A percentile compares a stretch with the other conserved stretches of the same genome.
phyloP scores from a whole-genome alignment of 2,329 filamentous ascomycete species.

The Neonectria sp. region DNA sequence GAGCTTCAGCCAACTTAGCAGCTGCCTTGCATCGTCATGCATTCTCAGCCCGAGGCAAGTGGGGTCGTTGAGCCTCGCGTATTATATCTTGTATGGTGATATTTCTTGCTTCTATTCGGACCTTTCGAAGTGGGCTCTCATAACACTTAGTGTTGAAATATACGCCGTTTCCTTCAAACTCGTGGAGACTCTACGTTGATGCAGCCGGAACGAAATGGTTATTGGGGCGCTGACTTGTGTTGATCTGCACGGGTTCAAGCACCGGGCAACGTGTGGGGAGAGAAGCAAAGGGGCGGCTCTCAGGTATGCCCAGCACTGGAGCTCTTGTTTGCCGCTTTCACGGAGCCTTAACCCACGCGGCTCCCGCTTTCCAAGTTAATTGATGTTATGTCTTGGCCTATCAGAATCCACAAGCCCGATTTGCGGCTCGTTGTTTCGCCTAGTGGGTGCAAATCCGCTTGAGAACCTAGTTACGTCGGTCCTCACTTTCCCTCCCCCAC shows the following conservation, averaged over 20 bases:
- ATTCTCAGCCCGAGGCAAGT: not conserved
- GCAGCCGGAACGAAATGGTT: slow-evolving; percentile 19
- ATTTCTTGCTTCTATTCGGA: slow-evolving; percentile 12
- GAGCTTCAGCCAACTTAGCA: slow-evolving; percentile 12
- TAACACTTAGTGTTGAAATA: slow-evolving; percentile 20
- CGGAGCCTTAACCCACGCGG: slow-evolving; percentile 19
- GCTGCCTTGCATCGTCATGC: slow-evolving; percentile 15
- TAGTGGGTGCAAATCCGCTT: slow-evolving; percentile 52
- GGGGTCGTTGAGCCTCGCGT: slow-evolving; percentile 1
- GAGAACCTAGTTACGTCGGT: slow-evolving; percentile 49
- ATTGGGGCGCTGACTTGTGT: slow-evolving; percentile 23
- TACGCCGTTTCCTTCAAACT: slow-evolving; percentile 10
- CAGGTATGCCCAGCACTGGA: slow-evolving; percentile 16
- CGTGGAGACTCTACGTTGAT: slow-evolving; percentile 21
- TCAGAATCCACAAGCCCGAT: slow-evolving; percentile 50
- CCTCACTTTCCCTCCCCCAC: slow-evolving; percentile 51
- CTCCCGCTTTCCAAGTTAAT: slow-evolving; percentile 36
- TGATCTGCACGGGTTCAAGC: slow-evolving; percentile 27
- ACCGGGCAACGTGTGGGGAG: slow-evolving; percentile 28
- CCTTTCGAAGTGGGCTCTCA: slow-evolving; percentile 1
- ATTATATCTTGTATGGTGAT: slow-evolving; percentile 15
- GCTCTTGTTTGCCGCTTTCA: slow-evolving; percentile 11
- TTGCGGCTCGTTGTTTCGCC: slow-evolving; percentile 50
- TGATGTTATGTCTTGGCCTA: slow-evolving; percentile 48
- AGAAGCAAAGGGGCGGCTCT: slow-evolving; percentile 20